These are phyloP conservation scores for Fusarium sp. DNA, from an alignment of 2,329 filamentous ascomycete genomes.

Conservation along the genomic window DNA sequence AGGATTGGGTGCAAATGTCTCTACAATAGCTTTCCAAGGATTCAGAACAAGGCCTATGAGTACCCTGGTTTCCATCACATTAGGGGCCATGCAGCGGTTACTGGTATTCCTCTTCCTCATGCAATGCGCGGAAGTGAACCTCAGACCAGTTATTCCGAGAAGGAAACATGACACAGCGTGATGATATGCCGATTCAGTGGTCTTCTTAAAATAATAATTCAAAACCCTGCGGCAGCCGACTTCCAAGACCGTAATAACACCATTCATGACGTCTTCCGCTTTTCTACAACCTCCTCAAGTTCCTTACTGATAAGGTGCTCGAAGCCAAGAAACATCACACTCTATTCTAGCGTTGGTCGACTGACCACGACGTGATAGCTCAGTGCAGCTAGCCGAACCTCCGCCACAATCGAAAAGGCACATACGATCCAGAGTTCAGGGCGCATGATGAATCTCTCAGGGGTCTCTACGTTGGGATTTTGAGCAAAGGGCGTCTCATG, in stretches of 20 bases:
- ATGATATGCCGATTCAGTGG: accelerated
- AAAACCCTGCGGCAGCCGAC: accelerated
- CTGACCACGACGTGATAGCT: no score
- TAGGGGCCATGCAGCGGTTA: background rate
- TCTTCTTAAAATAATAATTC: background rate
- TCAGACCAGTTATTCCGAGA: background rate
- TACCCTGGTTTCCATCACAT: accelerated
- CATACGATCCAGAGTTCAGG: no score
- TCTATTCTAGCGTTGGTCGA: no score
- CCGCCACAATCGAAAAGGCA: no score
- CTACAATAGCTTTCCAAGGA: accelerated
- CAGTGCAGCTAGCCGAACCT: no score
- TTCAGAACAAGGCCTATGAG: background rate
- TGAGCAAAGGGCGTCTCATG: no score
- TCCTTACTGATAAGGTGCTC: no score
- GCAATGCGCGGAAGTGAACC: background rate
- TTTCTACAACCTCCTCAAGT: background rate
- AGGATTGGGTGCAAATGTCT: accelerated
- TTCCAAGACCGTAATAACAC: background rate
- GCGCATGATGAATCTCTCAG: no score
- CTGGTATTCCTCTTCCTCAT: no score
- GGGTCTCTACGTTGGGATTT: no score
- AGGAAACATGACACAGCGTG: no score
- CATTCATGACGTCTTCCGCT: background rate
- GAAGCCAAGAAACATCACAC: no score